phyloP scores from a whole-genome alignment of 345 rosid genomes.

The Eucalyptus cloeziana region DNA sequence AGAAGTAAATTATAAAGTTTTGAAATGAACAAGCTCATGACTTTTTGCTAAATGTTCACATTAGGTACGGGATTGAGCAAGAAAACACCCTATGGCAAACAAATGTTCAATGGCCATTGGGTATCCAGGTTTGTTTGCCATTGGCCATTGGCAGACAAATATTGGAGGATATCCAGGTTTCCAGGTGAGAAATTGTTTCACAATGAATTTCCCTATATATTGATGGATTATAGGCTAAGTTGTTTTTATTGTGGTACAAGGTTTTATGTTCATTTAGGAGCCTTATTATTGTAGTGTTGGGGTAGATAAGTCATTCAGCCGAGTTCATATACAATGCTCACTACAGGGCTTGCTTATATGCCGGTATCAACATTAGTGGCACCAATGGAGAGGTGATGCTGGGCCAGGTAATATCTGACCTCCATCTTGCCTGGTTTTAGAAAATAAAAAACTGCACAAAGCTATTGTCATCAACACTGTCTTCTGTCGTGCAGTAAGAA shows the following conservation, averaged over 20 bases:
- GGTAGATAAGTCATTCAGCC: slow-evolving; percentile 80
- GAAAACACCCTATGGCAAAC: rapidly evolving
- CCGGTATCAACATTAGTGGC: slow-evolving; percentile 79
- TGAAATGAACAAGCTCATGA: too few species aligned
- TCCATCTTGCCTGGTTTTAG: not conserved
- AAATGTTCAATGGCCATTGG: too few species aligned
- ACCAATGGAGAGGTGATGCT: slow-evolving; percentile 97
- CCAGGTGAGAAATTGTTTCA: slow-evolving; percentile 27
- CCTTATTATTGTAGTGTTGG: slow-evolving; percentile 88
- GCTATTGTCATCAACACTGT: rapidly evolving
- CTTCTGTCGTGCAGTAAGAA: too few species aligned
- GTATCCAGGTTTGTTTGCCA: too few species aligned
- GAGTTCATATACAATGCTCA: slow-evolving; percentile 84
- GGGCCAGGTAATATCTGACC: slow-evolving; percentile 42
- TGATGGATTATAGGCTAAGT: not conserved
- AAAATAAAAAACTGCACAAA: not conserved
- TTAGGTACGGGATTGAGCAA: too few species aligned
- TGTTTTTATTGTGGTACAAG: not conserved
- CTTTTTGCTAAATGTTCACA: too few species aligned
- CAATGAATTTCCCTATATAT: too few species aligned
- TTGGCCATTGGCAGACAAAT: too few species aligned
- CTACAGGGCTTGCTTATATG: slow-evolving; percentile 86
- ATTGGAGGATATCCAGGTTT: slow-evolving; percentile 42
- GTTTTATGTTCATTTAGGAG: slow-evolving; percentile 30
- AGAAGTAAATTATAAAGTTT: too few species aligned